Conservation (phyloP, 371 early-diverging fungal genomes). For the Rhizopus microsporus region DNA sequence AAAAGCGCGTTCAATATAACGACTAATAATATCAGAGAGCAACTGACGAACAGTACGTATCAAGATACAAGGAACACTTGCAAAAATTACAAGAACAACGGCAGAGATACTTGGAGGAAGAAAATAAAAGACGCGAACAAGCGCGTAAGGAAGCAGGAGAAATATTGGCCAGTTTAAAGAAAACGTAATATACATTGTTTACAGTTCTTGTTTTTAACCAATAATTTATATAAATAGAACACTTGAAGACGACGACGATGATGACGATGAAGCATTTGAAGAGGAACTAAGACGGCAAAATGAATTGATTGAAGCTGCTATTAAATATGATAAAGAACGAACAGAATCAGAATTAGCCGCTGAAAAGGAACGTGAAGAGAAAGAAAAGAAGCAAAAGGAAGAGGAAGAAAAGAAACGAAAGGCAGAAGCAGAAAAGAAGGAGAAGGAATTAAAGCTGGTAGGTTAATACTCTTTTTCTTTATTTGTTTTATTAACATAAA, state of each 20-base stretch:
- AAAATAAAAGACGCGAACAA: constrained; percentile 3
- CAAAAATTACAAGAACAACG: constrained; percentile 5
- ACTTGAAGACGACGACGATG: background rate
- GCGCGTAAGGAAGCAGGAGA: constrained; percentile 2
- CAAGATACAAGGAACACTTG: constrained; percentile 1
- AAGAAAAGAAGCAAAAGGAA: constrained; percentile 16
- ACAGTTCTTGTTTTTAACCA: background rate
- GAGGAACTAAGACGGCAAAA: constrained; percentile 14
- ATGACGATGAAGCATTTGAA: constrained; percentile 16
- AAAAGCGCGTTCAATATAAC: too few relatives aligned
- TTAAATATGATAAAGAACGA: constrained; percentile 19
- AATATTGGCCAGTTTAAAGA: background rate
- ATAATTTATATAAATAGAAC: background rate
- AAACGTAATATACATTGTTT: background rate
- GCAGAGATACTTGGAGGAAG: background rate
- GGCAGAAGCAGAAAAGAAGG: constrained; percentile 26
- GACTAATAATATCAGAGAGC: background rate
- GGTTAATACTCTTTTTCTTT: background rate
- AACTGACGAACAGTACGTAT: background rate
- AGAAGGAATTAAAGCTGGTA: constrained; percentile 14
- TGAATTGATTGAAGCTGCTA: constrained; percentile 21
- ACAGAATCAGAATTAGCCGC: constrained; percentile 11
- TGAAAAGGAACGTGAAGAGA: constrained; percentile 16
- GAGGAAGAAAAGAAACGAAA: constrained; percentile 20
- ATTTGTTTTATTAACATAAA: background rate